These are phyloP conservation scores for Mycena epipterygia DNA, from an alignment of 768 basidiomycete species.

Conservation along the genomic window DNA sequence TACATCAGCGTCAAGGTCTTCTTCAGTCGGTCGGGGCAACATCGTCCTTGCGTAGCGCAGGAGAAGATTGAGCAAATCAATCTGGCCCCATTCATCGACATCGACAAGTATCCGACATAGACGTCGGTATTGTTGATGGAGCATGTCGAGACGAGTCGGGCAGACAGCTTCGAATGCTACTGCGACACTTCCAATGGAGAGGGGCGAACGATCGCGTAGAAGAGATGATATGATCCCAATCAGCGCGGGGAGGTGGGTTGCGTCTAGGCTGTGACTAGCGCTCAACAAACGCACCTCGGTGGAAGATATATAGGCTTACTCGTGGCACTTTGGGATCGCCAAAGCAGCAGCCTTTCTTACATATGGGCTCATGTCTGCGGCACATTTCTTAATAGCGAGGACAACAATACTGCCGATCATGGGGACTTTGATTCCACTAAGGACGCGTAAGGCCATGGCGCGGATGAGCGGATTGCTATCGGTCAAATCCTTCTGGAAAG, in stretches of 20 bases:
- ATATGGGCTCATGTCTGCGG: slow-evolving; percentile 92
- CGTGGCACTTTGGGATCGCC: slow-evolving; percentile 88
- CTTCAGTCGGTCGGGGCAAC: slow-evolving; percentile 74
- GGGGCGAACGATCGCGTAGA: slow-evolving; percentile 82
- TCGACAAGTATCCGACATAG: slow-evolving; percentile 89
- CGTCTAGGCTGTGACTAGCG: slow-evolving; percentile 71
- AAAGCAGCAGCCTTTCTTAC: slow-evolving; percentile 94
- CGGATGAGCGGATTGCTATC: slow-evolving; percentile 95
- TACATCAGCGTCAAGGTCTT: slow-evolving; percentile 84
- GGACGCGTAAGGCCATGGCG: slow-evolving; percentile 94
- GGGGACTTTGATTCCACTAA: slow-evolving; percentile 92
- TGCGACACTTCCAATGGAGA: slow-evolving; percentile 89
- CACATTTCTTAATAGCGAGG: slow-evolving; percentile 92
- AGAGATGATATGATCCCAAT: slow-evolving; percentile 75
- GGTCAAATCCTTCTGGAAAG: slow-evolving; percentile 96
- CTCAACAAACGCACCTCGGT: not conserved
- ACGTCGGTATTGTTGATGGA: slow-evolving; percentile 91
- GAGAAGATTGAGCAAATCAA: slow-evolving; percentile 82
- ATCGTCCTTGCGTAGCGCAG: slow-evolving; percentile 87
- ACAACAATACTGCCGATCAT: slow-evolving; percentile 90
- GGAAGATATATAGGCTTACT: slow-evolving; percentile 52
- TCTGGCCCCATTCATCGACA: slow-evolving; percentile 97
- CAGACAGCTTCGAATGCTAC: slow-evolving; percentile 91
- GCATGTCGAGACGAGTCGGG: slow-evolving; percentile 86
- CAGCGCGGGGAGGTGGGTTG: slow-evolving; percentile 77